Percentiles rank a stretch among this genome's conserved stretches.
These are phyloP conservation scores for Puccinia polysora DNA, from an alignment of 1,284 basidiomycete species.

Conservation along the genomic window DNA sequence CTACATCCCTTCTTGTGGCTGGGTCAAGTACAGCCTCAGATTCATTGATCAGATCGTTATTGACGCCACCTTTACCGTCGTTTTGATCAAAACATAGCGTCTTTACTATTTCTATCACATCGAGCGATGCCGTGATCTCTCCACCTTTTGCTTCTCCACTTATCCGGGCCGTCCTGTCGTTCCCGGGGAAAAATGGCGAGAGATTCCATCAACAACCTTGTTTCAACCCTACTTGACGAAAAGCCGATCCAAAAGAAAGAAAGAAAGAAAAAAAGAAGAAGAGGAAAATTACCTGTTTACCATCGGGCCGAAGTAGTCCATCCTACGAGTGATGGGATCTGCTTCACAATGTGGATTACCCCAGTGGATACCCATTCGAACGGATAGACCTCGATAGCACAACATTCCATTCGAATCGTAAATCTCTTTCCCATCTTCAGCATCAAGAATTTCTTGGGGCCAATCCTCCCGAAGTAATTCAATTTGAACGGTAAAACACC, in stretches of 20 bases:
- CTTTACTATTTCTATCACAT: constrained; percentile 79
- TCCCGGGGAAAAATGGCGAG: neutral
- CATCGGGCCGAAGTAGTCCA: constrained; percentile 65
- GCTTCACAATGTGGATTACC: constrained; percentile 84
- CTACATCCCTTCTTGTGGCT: constrained; percentile 56
- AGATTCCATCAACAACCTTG: no score
- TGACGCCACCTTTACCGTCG: constrained; percentile 53
- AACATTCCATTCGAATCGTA: constrained; percentile 61
- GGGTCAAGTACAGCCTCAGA: constrained; percentile 51
- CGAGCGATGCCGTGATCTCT: constrained; percentile 87
- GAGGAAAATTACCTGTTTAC: constrained; percentile 46
- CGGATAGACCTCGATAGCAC: constrained; percentile 81
- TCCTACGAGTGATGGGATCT: constrained; percentile 87
- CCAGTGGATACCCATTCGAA: constrained; percentile 97
- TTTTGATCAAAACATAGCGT: constrained; percentile 51
- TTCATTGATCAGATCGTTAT: constrained; percentile 46
- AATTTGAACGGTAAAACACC: constrained; percentile 83
- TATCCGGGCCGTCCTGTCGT: constrained; percentile 69
- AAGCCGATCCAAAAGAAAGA: constrained; percentile 58
- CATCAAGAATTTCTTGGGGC: constrained; percentile 91
- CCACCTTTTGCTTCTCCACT: constrained; percentile 80
- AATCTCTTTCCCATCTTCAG: constrained; percentile 81
- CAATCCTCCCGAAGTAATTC: constrained; percentile 79
- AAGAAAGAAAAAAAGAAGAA: constrained; percentile 64
- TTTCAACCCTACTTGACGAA: constrained; percentile 66